A percentile compares a stretch with the other conserved stretches of the same genome.
Evolutionary conservation across 1,284 basidiomycete species (phyloP).

Genomic region (Trichosporon sp.): DNA sequence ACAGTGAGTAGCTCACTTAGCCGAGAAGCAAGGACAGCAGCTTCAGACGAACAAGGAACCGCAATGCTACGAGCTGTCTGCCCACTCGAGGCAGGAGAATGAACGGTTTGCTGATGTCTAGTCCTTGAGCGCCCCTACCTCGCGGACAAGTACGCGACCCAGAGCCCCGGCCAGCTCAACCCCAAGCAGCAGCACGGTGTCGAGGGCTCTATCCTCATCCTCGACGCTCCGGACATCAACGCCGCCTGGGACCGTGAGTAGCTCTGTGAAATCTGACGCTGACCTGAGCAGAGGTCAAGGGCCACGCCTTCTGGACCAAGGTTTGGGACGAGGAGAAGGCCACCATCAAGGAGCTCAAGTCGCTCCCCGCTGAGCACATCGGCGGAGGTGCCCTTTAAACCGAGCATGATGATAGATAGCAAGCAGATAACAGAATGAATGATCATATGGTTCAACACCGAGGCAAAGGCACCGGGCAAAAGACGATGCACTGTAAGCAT

Average conservation of each 20-base stretch:
- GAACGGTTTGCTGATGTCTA: background rate
- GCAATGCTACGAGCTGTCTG: too few species aligned
- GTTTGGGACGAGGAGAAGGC: slow-evolving; percentile 5
- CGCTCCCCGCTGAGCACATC: background rate
- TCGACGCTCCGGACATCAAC: slow-evolving; percentile 3
- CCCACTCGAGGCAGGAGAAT: too few species aligned
- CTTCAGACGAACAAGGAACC: too few species aligned
- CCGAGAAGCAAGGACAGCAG: background rate
- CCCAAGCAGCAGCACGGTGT: background rate
- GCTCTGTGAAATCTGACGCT: background rate
- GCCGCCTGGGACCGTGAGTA: background rate
- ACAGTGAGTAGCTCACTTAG: background rate
- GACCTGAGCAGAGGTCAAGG: background rate
- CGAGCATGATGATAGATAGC: background rate
- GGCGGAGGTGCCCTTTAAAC: background rate
- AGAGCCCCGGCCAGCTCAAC: background rate
- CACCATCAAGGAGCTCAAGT: slow-evolving; percentile 3
- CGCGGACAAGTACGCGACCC: background rate
- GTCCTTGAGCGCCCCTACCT: slow-evolving; percentile 1
- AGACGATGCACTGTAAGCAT: background rate
- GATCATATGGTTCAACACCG: background rate
- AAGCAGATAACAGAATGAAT: background rate
- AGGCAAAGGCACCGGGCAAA: background rate
- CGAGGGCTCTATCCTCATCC: background rate
- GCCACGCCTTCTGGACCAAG: slow-evolving; percentile 1